Evolutionary conservation across 345 rosid species (phyloP).

Genomic region (Anacardium occidentale): DNA sequence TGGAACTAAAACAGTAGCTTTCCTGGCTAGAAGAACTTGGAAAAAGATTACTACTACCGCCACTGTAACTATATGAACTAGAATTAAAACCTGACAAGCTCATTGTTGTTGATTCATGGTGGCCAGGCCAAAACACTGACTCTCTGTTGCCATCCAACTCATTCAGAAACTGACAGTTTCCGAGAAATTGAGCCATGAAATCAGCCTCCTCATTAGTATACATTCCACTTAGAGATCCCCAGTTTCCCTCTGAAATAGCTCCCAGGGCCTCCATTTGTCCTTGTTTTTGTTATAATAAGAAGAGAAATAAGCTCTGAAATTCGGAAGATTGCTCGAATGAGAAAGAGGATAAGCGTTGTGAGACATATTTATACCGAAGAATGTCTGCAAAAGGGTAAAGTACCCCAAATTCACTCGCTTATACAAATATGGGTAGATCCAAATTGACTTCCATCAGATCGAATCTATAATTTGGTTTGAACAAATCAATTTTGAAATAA

Average conservation of each 20-base stretch:
- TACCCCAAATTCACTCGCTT: no score
- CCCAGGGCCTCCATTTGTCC: slow-evolving; percentile 45
- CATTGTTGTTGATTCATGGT: slow-evolving; percentile 41
- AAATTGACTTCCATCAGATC: no score
- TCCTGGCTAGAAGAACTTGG: slow-evolving; percentile 33
- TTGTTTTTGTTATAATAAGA: neutral
- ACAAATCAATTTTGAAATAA: no score
- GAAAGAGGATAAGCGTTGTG: slow-evolving; percentile 14
- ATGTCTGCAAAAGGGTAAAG: slow-evolving; percentile 24
- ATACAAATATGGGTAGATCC: no score
- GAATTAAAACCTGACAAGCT: slow-evolving; percentile 18
- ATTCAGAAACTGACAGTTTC: slow-evolving; percentile 27
- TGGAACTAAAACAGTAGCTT: slow-evolving; percentile 35
- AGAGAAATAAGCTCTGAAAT: neutral
- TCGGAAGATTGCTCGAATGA: slow-evolving; percentile 20
- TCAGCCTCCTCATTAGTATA: slow-evolving; percentile 65
- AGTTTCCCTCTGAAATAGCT: slow-evolving; percentile 44
- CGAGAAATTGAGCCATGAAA: slow-evolving; percentile 66
- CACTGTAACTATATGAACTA: slow-evolving; percentile 28
- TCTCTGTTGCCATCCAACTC: slow-evolving; percentile 22
- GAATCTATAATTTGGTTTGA: no score
- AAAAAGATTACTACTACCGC: slow-evolving; percentile 27
- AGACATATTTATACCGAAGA: slow-evolving; percentile 33
- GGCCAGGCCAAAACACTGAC: slow-evolving; percentile 36
- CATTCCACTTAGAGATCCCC: slow-evolving; percentile 55